A percentile compares a stretch with the other conserved stretches of the same genome.
phyloP scores from a whole-genome alignment of 2,329 filamentous ascomycete genomes.

The Apiospora malaysiana region DNA sequence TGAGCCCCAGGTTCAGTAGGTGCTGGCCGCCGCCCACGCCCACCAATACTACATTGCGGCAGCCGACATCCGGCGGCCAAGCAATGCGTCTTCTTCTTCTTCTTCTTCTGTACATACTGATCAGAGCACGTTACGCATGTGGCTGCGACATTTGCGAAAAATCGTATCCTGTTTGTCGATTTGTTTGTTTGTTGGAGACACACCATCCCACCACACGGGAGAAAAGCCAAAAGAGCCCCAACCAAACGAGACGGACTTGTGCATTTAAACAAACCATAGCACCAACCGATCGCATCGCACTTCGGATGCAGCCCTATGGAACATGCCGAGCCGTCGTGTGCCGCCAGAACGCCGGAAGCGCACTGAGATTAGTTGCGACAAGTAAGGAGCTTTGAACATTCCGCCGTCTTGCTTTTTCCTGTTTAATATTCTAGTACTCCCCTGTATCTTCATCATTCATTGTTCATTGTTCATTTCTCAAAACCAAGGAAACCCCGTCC shows the following conservation, averaged over 20 bases:
- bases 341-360: slow-evolving; percentile 50
- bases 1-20: not conserved
- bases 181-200: not conserved
- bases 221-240: not conserved
- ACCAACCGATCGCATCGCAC: not conserved
- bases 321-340: slow-evolving; percentile 39
- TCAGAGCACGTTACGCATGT: not conserved
- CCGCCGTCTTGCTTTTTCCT: not conserved
- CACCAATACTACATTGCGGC: not conserved
- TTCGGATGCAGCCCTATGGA: slow-evolving; percentile 19
- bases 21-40: too few relatives aligned
- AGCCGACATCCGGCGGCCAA: not conserved
- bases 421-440: not conserved
- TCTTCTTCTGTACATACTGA: too few relatives aligned
- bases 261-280: not conserved
- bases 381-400: slow-evolving; percentile 16
- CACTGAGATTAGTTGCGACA: slow-evolving; percentile 51
- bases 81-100: not conserved
- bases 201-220: not conserved
- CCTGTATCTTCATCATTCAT: not conserved
- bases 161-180: not conserved
- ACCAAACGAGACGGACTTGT: not conserved
- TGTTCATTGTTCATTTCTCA: not conserved
- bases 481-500: not conserved
- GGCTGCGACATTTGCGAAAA: not conserved